phyloP scores from a whole-genome alignment of 352 stramenopile genomes.

The Phytophthora vignae region DNA sequence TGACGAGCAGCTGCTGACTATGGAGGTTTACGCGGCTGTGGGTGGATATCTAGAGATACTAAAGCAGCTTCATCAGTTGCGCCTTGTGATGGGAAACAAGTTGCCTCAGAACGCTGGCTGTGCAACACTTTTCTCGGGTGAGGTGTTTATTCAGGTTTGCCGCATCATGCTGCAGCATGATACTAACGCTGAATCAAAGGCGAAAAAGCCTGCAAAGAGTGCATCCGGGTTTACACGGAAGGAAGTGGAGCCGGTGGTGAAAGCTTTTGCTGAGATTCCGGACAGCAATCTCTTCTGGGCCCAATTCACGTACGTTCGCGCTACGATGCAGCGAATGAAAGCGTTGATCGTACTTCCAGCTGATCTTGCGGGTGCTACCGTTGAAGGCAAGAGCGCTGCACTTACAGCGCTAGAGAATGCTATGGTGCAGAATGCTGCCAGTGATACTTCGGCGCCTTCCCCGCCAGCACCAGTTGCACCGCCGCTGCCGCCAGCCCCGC shows the following conservation, averaged over 20 bases:
- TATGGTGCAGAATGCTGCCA: slow-evolving; percentile 19
- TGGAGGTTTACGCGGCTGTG: slow-evolving; percentile 58
- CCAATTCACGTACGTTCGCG: slow-evolving; percentile 40
- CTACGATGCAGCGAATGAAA: slow-evolving; percentile 46
- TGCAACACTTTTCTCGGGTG: slow-evolving; percentile 65
- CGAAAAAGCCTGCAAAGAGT: slow-evolving; percentile 21
- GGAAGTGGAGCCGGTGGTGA: slow-evolving; percentile 37
- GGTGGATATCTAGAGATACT: slow-evolving; percentile 60
- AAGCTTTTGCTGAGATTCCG: slow-evolving; percentile 33
- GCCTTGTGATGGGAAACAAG: slow-evolving; percentile 58
- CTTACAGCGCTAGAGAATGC: slow-evolving; percentile 27
- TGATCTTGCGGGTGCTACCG: slow-evolving; percentile 6
- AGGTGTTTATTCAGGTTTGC: slow-evolving; percentile 71
- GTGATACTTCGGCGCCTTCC: not conserved
- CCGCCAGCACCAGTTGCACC: slow-evolving; percentile 2
- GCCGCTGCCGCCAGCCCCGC: slow-evolving; percentile 9
- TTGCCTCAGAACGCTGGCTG: slow-evolving; percentile 45
- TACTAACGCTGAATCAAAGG: slow-evolving; percentile 15
- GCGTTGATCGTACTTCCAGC: slow-evolving; percentile 31
- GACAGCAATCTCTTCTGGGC: slow-evolving; percentile 38
- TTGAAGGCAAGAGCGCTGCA: slow-evolving; percentile 23
- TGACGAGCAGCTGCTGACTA: slow-evolving; percentile 53
- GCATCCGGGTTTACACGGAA: slow-evolving; percentile 21
- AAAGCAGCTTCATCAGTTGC: slow-evolving; percentile 65
- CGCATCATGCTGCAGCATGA: slow-evolving; percentile 37